Percentiles rank a stretch among this genome's conserved stretches.
Evolutionary conservation across 1,284 basidiomycete species (phyloP).

Genomic region (Ustilago loliicola): DNA sequence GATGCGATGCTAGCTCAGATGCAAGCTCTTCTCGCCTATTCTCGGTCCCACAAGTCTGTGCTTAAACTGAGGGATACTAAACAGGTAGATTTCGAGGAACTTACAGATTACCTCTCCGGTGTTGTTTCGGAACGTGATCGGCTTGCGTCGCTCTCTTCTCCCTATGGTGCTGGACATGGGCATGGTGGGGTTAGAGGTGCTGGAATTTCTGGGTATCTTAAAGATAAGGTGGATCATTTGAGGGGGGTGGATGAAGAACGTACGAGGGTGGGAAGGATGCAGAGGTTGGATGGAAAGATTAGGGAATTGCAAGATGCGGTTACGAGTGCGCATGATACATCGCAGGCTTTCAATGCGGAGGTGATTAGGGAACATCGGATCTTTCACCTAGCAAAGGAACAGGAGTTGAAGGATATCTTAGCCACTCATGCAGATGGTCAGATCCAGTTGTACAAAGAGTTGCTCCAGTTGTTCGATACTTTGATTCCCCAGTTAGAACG

Average conservation of each 20-base stretch:
- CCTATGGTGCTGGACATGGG: conserved; percentile 60
- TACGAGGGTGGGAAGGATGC: conserved; percentile 90
- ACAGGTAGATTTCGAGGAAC: conserved; percentile 97
- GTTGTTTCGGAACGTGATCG: conserved; percentile 92
- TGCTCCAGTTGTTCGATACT: conserved; percentile 38
- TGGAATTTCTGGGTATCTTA: conserved; percentile 82
- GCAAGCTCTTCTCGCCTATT: conserved; percentile 89
- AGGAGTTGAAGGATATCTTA: conserved; percentile 95
- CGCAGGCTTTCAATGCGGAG: conserved; percentile 93
- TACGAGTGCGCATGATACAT: conserved; percentile 91
- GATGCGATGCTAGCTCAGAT: conserved; percentile 85
- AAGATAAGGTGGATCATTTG: conserved; percentile 90
- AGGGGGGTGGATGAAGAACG: conserved; percentile 93
- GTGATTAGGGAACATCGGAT: conserved; percentile 88
- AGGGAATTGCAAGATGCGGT: conserved; percentile 98
- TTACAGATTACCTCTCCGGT: conserved; percentile 92
- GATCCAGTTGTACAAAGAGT: conserved; percentile 80
- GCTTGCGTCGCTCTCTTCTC: conserved; percentile 72
- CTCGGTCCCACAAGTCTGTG: conserved; percentile 88
- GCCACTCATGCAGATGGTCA: conserved; percentile 90
- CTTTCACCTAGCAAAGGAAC: conserved; percentile 89
- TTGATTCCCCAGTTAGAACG: conserved; percentile 35
- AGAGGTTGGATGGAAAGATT: conserved; percentile 90
- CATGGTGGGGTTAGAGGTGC: conserved; percentile 76
- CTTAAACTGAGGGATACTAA: conserved; percentile 96